Evolutionary conservation across 345 rosid genomes (phyloP).

Genomic region (Viola odorata): DNA sequence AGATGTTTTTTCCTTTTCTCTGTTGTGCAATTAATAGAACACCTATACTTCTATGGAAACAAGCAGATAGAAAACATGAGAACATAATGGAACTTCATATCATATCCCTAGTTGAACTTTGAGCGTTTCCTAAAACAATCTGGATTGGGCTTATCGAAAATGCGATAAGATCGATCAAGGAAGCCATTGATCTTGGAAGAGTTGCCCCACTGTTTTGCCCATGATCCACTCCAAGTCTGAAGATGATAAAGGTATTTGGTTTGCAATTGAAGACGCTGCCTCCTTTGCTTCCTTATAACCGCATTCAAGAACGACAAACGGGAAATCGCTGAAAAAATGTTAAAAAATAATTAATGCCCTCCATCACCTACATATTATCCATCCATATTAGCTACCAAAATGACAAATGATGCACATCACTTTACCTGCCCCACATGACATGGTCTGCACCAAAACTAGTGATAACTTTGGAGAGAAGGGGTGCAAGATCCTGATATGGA

Average conservation of each 20-base stretch:
- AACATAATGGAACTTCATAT: too few relatives aligned
- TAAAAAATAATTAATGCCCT: neutral
- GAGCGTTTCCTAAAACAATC: too few relatives aligned
- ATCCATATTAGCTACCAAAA: too few relatives aligned
- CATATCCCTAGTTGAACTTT: too few relatives aligned
- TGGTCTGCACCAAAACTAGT: slow-evolving; percentile 63
- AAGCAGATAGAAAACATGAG: too few relatives aligned
- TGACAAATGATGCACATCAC: neutral
- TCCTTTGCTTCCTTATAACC: slow-evolving; percentile 75
- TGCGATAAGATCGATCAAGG: slow-evolving; percentile 10
- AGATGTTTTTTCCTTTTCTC: too few relatives aligned
- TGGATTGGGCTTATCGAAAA: too few relatives aligned
- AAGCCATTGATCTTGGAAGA: slow-evolving; percentile 59
- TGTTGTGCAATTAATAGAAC: too few relatives aligned
- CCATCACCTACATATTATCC: too few relatives aligned
- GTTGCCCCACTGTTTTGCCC: slow-evolving; percentile 62
- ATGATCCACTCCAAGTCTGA: slow-evolving; percentile 68
- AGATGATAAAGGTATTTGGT: slow-evolving; percentile 45
- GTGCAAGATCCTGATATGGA: slow-evolving; percentile 60
- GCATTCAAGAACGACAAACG: slow-evolving; percentile 75
- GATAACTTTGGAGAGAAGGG: slow-evolving; percentile 52
- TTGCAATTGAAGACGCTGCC: slow-evolving; percentile 45
- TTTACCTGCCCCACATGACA: slow-evolving; percentile 94
- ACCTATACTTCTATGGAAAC: too few relatives aligned
- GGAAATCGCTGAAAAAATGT: slow-evolving; percentile 66